These are phyloP conservation scores for Fusarium xylarioides DNA, from an alignment of 2,329 filamentous ascomycete species.

Conservation along the genomic window DNA sequence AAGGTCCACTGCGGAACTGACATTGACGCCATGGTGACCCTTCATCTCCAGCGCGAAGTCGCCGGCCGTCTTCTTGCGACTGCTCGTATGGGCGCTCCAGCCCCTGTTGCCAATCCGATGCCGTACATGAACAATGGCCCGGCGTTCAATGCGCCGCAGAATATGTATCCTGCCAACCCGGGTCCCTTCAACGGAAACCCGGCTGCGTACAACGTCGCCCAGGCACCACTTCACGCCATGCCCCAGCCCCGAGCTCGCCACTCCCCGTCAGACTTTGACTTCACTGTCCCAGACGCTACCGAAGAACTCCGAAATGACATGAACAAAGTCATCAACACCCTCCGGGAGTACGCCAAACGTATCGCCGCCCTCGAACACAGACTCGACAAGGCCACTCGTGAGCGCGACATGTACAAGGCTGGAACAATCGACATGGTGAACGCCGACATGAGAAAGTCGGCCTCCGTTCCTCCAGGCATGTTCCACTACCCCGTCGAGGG, in stretches of 20 bases:
- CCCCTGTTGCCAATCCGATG: not conserved
- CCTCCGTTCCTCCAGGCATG: not conserved
- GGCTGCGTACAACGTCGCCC: not conserved
- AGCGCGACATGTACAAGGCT: not conserved
- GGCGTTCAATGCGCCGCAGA: not conserved
- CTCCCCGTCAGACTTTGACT: not conserved
- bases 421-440: not conserved
- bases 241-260: not conserved
- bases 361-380: not conserved
- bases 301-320: not conserved
- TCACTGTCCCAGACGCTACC: not conserved
- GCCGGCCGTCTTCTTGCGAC: not conserved
- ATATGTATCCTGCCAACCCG: not conserved
- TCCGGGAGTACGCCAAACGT: not conserved
- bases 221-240: not conserved
- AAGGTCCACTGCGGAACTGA: constrained; percentile 23
- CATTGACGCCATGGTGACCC: constrained; percentile 24
- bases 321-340: not conserved
- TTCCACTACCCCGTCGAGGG: not conserved
- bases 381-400: not conserved
- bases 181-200: not conserved
- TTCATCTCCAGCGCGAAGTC: constrained; percentile 34
- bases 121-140: not conserved
- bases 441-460: not conserved
- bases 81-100: not conserved